A percentile compares a stretch with the other conserved stretches of the same genome.
Evolutionary conservation across 176 grass and related monocot genomes (phyloP).

Genomic region (Saccharum officinarum): DNA sequence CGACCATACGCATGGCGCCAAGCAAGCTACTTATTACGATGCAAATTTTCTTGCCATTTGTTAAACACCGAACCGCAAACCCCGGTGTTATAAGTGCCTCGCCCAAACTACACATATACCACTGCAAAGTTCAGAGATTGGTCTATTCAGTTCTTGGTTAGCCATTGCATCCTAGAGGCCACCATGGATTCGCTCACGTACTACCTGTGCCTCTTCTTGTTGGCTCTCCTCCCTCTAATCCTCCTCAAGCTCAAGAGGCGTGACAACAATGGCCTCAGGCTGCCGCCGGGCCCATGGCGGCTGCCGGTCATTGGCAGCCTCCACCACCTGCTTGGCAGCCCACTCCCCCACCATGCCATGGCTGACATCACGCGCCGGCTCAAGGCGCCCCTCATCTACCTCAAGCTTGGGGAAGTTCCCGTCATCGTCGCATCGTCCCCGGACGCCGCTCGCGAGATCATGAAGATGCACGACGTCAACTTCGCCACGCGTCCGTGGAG

Average conservation of each 20-base stretch:
- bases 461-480: conserved; percentile 25
- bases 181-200: background rate
- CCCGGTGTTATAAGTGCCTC: background rate
- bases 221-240: conserved; percentile 1
- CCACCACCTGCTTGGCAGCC: conserved; percentile 7
- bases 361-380: conserved; percentile 22
- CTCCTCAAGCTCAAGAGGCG: background rate
- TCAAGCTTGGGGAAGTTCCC: conserved; percentile 23
- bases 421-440: conserved; percentile 27
- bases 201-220: conserved; percentile 21
- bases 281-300: conserved; percentile 40
- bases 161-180: background rate
- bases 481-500: conserved; percentile 32
- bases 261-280: background rate
- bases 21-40: background rate
- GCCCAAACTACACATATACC: too few species aligned
- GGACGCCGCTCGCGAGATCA: conserved; percentile 20
- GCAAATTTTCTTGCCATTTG: background rate
- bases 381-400: conserved; percentile 26
- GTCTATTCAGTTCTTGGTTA: background rate
- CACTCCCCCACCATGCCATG: conserved; percentile 26
- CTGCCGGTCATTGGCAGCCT: conserved; percentile 47
- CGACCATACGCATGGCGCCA: background rate
- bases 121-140: too few species aligned
- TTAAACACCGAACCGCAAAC: background rate